Evolutionary conservation across 306 rosid genomes (phyloP), one percentile per base, ranked within the genome.

Genomic region (Mucuna pruriens): DNA sequence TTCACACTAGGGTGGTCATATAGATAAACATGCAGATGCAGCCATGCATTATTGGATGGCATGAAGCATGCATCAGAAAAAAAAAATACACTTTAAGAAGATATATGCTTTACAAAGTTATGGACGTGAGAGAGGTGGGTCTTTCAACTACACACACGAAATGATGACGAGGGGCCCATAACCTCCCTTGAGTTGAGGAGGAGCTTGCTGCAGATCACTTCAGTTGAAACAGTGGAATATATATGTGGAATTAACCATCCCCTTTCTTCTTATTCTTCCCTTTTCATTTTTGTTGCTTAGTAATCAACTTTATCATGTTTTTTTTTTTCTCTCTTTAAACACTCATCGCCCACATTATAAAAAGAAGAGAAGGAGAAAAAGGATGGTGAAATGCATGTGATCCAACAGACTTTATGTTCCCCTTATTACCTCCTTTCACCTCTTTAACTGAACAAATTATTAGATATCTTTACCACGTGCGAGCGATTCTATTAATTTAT

Each of bases 361-460:
- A 91, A 90, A 90, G 96, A 90, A 91, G 92, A 85, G 86, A 69
- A 68, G 51, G 51, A 65, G 82, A 22, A 77, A 42, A 76, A 88
- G 79, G 87, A 85, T 83, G 87, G 93, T 84, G 88, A 87, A 79
- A 82, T 89, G 93, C 97, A 93, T 93, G 97, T 93, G 94, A 91
- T 85, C 92, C 88, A 88, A 87, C 90, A 88, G 93, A 91, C 90
- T 89, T 90, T 89, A 58, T 91, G 97, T 94, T 87, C 86, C 96
- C 86, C 83, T 74, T 69, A 78, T 52, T 16, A 40, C 57, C 76
- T 67, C 76, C n/a, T n/a, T n/a, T n/a, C n/a, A n/a, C n/a, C n/a
- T n/a, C n/a, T n/a, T n/a, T n/a, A n/a, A n/a, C n/a, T n/a, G n/a
- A n/a, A n/a, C n/a, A n/a, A n/a, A n/a, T n/a, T n/a, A n/a, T n/a